These are phyloP conservation scores for Nakazawaea laoshanensis DNA, from an alignment of 805 yeast species.

Conservation along the genomic window DNA sequence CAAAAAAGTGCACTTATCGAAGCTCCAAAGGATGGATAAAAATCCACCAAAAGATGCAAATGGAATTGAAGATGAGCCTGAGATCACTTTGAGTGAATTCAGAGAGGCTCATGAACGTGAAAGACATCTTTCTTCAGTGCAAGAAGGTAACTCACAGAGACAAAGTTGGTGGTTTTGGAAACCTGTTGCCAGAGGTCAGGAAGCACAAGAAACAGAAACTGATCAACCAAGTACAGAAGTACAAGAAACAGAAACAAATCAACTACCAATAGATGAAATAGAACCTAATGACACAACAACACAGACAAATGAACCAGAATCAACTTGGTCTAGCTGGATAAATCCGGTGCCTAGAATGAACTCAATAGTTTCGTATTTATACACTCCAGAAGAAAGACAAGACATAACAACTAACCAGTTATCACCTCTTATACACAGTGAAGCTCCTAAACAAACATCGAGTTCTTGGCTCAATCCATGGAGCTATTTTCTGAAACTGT, in stretches of 20 bases:
- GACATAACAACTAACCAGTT: slow-evolving; percentile 9
- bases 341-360: slow-evolving; percentile 5
- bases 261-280: background rate
- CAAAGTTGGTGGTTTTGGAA: slow-evolving; percentile 7
- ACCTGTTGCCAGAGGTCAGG: background rate
- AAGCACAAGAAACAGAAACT: background rate
- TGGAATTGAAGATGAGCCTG: background rate
- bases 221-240: background rate
- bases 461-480: slow-evolving; percentile 14
- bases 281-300: background rate
- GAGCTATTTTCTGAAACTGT: slow-evolving; percentile 14
- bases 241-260: too few relatives aligned
- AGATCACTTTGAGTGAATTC: slow-evolving; percentile 8
- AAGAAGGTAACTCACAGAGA: background rate
- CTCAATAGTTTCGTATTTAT: slow-evolving; percentile 9
- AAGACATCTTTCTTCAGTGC: background rate
- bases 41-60: background rate
- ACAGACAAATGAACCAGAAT: background rate
- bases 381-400: slow-evolving; percentile 1
- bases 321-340: slow-evolving; percentile 10
- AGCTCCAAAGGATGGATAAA: too few relatives aligned
- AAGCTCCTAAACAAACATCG: background rate
- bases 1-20: too few relatives aligned
- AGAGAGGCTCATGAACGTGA: slow-evolving; percentile 8
- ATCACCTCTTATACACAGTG: slow-evolving; percentile 10